phyloP scores from a whole-genome alignment of 345 rosid species.

The Corchorus olitorius region DNA sequence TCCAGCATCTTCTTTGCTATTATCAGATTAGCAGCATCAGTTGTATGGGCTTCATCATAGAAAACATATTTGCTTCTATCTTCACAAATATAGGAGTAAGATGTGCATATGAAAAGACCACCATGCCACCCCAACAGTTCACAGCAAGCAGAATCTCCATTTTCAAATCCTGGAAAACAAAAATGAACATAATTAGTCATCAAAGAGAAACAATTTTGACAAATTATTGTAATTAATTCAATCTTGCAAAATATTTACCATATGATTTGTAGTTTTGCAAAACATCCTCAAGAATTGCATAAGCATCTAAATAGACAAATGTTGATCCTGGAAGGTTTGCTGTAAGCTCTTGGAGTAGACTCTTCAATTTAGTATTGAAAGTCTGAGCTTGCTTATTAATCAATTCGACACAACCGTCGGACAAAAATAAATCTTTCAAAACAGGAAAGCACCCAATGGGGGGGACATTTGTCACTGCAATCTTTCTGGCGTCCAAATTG shows the following conservation, averaged over 20 bases:
- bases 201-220: too few species aligned
- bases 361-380: constrained; percentile 14
- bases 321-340: constrained; percentile 10
- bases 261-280: constrained; percentile 6
- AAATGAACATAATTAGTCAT: too few species aligned
- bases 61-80: constrained; percentile 40
- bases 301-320: constrained; percentile 8
- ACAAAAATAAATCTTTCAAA: background rate
- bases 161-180: constrained; percentile 30
- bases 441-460: constrained; percentile 3
- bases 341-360: constrained; percentile 15
- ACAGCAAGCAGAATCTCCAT: constrained; percentile 33
- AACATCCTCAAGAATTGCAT: background rate
- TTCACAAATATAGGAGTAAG: constrained; percentile 31
- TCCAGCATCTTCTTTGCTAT: constrained; percentile 40
- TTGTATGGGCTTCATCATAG: constrained; percentile 31
- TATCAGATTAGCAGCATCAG: constrained; percentile 18
- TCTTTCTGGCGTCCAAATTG: constrained; percentile 25
- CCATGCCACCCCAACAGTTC: constrained; percentile 14
- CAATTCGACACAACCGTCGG: background rate
- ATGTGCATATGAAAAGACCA: too few species aligned
- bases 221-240: too few species aligned
- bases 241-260: background rate
- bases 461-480: constrained; percentile 1
- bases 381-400: background rate